Evolutionary conservation across 1,284 basidiomycete species (phyloP).

Genomic region (Trichosporon coremiiforme): DNA sequence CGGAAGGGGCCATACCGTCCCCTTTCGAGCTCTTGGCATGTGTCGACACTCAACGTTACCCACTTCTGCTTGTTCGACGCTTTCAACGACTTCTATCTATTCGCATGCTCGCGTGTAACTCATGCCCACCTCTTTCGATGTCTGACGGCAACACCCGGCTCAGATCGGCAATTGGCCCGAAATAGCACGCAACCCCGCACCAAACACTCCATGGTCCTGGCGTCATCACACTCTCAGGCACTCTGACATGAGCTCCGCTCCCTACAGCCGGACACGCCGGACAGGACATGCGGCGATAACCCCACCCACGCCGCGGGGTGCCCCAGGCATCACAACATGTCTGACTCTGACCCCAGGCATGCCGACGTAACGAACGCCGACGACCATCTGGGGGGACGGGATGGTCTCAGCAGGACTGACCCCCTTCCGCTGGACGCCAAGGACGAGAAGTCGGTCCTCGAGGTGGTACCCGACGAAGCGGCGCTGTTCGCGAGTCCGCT

Average conservation of each 20-base stretch:
- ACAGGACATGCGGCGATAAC: not conserved
- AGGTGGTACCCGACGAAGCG: conserved; percentile 38
- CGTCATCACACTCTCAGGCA: conserved; percentile 10
- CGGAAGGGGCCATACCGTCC: too few species aligned
- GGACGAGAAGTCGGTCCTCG: not conserved
- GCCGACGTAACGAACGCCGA: not conserved
- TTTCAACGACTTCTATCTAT: not conserved
- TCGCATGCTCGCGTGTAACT: not conserved
- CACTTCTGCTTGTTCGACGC: too few species aligned
- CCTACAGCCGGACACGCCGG: not conserved
- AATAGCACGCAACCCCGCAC: not conserved
- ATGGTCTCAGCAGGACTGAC: not conserved
- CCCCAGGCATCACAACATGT: not conserved
- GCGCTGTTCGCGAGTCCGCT: conserved; percentile 46
- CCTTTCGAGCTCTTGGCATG: not conserved
- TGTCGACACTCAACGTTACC: not conserved
- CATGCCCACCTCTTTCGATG: not conserved
- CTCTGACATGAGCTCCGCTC: not conserved
- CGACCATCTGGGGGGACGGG: conserved; percentile 33
- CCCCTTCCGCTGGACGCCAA: not conserved
- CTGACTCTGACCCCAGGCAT: not conserved
- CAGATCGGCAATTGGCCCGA: not conserved
- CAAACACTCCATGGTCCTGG: not conserved
- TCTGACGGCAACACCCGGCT: not conserved
- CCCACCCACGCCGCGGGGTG: not conserved